Evolutionary conservation across 2,329 filamentous ascomycete genomes (phyloP).

Genomic region (Chaetomium globosum): DNA sequence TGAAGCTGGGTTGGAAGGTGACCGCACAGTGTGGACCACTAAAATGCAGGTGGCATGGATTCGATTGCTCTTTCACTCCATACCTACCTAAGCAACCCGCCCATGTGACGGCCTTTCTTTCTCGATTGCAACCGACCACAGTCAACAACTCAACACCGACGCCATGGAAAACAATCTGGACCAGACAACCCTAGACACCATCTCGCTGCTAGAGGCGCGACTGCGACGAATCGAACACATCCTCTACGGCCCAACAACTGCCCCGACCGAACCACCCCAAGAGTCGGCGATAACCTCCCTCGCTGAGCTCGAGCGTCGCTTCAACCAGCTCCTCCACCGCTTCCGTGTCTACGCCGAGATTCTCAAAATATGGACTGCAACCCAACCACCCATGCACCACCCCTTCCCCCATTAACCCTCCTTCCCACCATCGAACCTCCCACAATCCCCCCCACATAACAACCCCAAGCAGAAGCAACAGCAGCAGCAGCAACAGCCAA

Average conservation of each 20-base stretch:
- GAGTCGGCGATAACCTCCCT: conserved; percentile 51
- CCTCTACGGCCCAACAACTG: conserved; percentile 52
- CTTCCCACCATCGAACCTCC: background rate
- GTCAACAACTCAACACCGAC: conserved; percentile 10
- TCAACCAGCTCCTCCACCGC: conserved; percentile 53
- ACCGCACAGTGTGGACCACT: background rate
- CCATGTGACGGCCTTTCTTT: background rate
- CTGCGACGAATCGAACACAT: conserved; percentile 62
- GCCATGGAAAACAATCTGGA: conserved; percentile 48
- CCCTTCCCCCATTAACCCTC: background rate
- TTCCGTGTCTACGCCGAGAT: conserved; percentile 62
- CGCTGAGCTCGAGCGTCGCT: conserved; percentile 57
- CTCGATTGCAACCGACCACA: background rate
- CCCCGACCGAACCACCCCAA: conserved; percentile 41
- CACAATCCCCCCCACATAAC: no score
- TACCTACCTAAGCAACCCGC: no score
- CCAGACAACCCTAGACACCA: conserved; percentile 57
- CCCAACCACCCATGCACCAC: background rate
- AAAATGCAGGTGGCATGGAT: background rate
- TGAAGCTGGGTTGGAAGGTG: background rate
- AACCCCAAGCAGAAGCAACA: no score
- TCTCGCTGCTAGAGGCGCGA: conserved; percentile 61
- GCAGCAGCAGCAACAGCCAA: background rate
- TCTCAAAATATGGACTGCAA: conserved; percentile 59
- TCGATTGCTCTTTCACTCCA: background rate